These are phyloP conservation scores for Thraustotheca clavata DNA, from an alignment of 352 stramenopile species.

Conservation along the genomic window DNA sequence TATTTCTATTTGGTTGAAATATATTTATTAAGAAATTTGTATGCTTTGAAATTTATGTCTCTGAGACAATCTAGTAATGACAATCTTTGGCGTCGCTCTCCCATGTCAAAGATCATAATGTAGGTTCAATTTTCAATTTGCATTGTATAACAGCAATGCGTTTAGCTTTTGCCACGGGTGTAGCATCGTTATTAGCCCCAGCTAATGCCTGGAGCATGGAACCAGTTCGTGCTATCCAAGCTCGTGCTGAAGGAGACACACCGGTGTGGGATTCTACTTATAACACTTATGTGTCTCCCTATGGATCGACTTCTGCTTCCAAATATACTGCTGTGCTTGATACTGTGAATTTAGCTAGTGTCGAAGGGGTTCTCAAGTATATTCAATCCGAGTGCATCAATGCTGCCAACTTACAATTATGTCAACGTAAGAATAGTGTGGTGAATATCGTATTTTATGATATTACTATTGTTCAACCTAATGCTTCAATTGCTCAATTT, in stretches of 20 bases:
- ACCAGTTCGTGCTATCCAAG: slow-evolving; percentile 40
- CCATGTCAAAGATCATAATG: too few relatives aligned
- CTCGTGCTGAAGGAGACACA: slow-evolving; percentile 42
- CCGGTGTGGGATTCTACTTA: slow-evolving; percentile 28
- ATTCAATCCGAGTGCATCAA: slow-evolving; percentile 59
- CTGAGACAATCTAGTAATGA: too few relatives aligned
- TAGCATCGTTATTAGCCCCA: too few relatives aligned
- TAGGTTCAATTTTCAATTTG: too few relatives aligned
- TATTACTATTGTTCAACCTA: slow-evolving; percentile 53
- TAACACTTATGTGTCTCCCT: slow-evolving; percentile 27
- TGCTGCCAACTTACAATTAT: slow-evolving; percentile 31
- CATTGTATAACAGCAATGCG: too few relatives aligned
- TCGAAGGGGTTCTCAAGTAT: slow-evolving; percentile 62
- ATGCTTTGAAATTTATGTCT: too few relatives aligned
- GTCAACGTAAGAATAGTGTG: slow-evolving; percentile 62
- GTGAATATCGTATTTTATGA: slow-evolving; percentile 66
- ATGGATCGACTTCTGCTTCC: slow-evolving; percentile 17
- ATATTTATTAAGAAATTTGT: too few relatives aligned
- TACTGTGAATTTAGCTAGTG: slow-evolving; percentile 50
- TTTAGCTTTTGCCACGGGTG: too few relatives aligned
- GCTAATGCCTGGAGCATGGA: slow-evolving; percentile 56
- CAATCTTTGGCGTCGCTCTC: too few relatives aligned
- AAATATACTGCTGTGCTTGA: slow-evolving; percentile 40
- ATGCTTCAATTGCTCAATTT: slow-evolving; percentile 39
- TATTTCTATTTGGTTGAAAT: too few relatives aligned